Evolutionary conservation across 192 early-diverging fungal genomes (phyloP), one percentile per base, ranked within the genome.

Genomic region (Umbelopsis vinacea): DNA sequence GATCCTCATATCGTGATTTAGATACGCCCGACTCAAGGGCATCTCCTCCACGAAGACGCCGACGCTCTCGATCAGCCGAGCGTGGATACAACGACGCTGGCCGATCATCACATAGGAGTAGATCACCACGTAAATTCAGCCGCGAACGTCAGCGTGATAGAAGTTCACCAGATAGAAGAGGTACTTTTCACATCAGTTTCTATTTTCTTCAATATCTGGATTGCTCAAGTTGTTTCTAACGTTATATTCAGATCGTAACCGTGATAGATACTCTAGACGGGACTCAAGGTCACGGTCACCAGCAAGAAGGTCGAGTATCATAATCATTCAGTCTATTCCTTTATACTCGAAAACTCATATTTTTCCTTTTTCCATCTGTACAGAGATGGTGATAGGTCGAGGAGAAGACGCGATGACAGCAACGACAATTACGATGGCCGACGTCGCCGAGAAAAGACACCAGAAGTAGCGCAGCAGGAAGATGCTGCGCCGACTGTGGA

Each of bases 231-330:
- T 43, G 40, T 43, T 43, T 12, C 6, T 7, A 43, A 26, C 22
- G 0, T 54, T 26, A 23, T 24, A 24, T 0, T 17, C 26, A 63
- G 57, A 75, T 4, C 69, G 69, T 46, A 68, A 75, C n/a, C 57
- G 60, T 9, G 74, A 75, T 38, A 46, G 46, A 22, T 50, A 50
- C 48, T 66, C 75, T 14, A 43, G 69, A 66, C 57, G 55, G 15
- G 46, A 40, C 9, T 76, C 75, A 21, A 46, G 63, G 11, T 71
- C 75, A 35, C 75, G 69, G 46, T 33, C 68, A 23, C 43, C n/a
- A 0, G 55, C 22, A n/a, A 53, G 66, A 68, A 67, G 29, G 57
- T 63, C 23, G 7, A 21, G 23, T 17, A 63, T 12, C 0, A 29
- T 14, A 54, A 24, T 23, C 26, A 54, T 29, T 43, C 40, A 3